Base-by-base conservation (phyloP, 139 green algal genomes). In the Tetradesmus obliquus region DNA sequence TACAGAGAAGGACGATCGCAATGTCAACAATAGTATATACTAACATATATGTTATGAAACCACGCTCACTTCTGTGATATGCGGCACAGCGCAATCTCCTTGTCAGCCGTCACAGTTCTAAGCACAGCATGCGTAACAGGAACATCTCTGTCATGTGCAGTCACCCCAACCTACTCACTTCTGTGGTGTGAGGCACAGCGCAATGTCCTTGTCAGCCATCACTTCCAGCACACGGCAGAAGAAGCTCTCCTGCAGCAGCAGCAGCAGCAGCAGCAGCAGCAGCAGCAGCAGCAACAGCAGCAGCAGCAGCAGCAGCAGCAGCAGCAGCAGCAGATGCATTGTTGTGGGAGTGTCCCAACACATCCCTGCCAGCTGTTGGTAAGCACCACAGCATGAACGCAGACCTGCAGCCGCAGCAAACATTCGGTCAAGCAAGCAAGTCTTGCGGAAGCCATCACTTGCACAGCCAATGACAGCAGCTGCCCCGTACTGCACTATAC, bases 201-300 rank as follows among this genome's bases (percentile, higher is more conserved):
- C 86, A 7, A 92, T 51, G 69, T 92, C 72, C 24, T 92, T 87
- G 55, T 94, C 92, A 55, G 58, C 54, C 90, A 94, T 93, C 4
- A 92, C 86, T 53, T 94, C 89, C 10, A 92, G 74, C 0, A 91
- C 89, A 72, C 96, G 97, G 32, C 93, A 88, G 93, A 97, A 98
- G 93, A 97, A 98, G 86, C 66, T 76, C 66, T 76, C 66, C 66
- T 76, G 66, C 66, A 76, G 66, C 66, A 76, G 66, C 10, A 24
- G 62, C 62, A 72, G 62, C 62, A 19, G 62, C 17, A 85, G 80
- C 17, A 22, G 74, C 13, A 51, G 74, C 19, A 3, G 19, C 17
- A 15, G 79, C 79, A 97, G 95, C 83, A 93, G 94, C 92, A 95
- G 96, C 90, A 96, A 10, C 96, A 58, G 71, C 97, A 82, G 93